Evolutionary conservation across 495 filamentous ascomycete species (phyloP), one percentile per base, ranked within the genome.

Genomic region (Penicillium steckii): DNA sequence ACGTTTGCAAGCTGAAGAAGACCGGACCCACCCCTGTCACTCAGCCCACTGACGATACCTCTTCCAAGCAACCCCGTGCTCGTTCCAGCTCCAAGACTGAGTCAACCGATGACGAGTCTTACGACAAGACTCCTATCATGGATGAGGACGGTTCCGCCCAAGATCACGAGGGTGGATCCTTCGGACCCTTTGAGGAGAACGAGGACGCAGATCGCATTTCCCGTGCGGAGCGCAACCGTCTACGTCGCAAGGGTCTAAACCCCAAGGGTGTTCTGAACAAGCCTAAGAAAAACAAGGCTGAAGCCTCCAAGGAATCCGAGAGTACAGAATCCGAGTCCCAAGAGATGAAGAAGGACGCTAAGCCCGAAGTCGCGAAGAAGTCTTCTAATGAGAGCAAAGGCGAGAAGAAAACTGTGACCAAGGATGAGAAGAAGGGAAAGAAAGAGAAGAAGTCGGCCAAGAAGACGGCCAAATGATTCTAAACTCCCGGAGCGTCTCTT

Each of bases 1-100:
- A 95, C 67, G 94, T 97, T 50, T 87, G 89, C 62, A 98, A 97
- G 72, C 85, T 98, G 65, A 93, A 95, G 74, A 98, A 98, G 82
- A 82, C 80, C 24, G 94, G 82, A 10, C 88, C 87, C 0, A 88
- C 85, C 10, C 83, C 87, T 0, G 70, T 73, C 25, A 79, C 79
- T 30, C 77, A 81, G 52, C 62, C 72, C 17, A 71, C 58, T 15
- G 67, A 62, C 15, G 69, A 53, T 18, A 56, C 57, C 38, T 62
- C 49, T 15, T 23, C 56, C 18, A 55, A 57, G 22, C 32, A 55
- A 2, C 53, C 37, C 17, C 67, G 58, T 4, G 41, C 52, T 42
- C 53, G 57, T 42, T 35, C 60, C 5, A 46, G 45, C 32, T 52
- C 64, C 38, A 59, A 59, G 7, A 61, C 59, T 21, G 51, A 50